These are phyloP conservation scores for Lactarius sp. DNA, from an alignment of 768 basidiomycete genomes.

Conservation along the genomic window DNA sequence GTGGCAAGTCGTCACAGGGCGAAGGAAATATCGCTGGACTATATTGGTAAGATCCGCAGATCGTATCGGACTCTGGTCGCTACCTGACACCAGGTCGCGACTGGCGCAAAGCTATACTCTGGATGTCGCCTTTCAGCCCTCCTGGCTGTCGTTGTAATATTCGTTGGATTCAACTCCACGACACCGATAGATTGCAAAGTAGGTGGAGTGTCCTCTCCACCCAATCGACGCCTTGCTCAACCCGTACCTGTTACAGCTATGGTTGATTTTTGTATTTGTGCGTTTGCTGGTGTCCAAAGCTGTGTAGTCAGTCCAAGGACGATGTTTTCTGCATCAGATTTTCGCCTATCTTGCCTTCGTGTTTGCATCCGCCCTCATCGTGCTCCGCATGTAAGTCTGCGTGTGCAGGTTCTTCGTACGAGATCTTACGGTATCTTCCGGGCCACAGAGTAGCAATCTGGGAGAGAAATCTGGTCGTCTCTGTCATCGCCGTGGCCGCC, in stretches of 20 bases:
- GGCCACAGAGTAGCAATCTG: constrained; percentile 17
- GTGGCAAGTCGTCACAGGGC: constrained; percentile 20
- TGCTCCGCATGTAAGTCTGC: constrained; percentile 20
- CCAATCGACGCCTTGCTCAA: neutral
- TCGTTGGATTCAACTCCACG: constrained; percentile 16
- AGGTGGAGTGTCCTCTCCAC: neutral
- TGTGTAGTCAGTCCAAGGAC: neutral
- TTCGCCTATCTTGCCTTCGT: constrained; percentile 21
- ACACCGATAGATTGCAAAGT: constrained; percentile 14
- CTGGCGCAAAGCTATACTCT: constrained; percentile 11
- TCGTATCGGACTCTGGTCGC: neutral
- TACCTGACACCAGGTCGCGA: neutral
- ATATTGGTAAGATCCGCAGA: constrained; percentile 10
- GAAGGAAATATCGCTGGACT: constrained; percentile 18
- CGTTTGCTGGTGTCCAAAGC: neutral
- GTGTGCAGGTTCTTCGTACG: neutral
- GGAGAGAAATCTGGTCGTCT: constrained; percentile 4
- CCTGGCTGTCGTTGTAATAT: constrained; percentile 12
- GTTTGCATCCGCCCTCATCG: constrained; percentile 19
- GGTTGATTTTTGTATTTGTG: constrained; percentile 13
- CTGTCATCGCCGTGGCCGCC: constrained; percentile 2
- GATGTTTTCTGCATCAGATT: neutral
- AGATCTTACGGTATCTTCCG: neutral
- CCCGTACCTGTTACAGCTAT: neutral
- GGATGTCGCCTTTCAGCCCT: constrained; percentile 19